These are phyloP conservation scores for Physocladia obscura DNA, from an alignment of 192 early-diverging fungal genomes.

Conservation along the genomic window DNA sequence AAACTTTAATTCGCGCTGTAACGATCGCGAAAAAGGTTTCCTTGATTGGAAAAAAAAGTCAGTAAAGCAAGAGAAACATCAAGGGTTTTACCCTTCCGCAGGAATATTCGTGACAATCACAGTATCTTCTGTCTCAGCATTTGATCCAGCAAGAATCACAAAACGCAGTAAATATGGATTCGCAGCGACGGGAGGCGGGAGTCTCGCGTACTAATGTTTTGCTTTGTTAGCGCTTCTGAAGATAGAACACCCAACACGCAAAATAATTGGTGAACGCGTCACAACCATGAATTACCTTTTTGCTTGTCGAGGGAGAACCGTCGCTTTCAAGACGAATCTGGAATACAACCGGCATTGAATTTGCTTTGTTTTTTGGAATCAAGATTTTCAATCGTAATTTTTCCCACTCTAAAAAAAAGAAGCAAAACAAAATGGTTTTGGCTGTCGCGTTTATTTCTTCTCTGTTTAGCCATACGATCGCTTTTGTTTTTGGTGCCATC, in stretches of 20 bases:
- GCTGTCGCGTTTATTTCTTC: too few species aligned
- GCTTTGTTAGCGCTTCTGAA: background rate
- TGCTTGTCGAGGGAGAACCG: constrained; percentile 54
- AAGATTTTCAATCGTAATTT: too few species aligned
- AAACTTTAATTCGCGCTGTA: constrained; percentile 30
- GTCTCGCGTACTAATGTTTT: constrained; percentile 64
- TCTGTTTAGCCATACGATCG: too few species aligned
- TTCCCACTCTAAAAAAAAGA: too few species aligned
- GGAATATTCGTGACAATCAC: constrained; percentile 89
- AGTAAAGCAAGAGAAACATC: constrained; percentile 17
- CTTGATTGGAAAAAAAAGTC: constrained; percentile 28
- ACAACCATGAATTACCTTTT: constrained; percentile 45
- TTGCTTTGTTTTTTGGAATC: background rate
- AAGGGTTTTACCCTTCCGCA: constrained; percentile 45
- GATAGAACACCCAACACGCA: background rate
- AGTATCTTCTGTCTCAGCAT: constrained; percentile 67
- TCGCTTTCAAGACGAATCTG: constrained; percentile 56
- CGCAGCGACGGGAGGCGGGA: constrained; percentile 61
- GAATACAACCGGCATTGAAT: constrained; percentile 43
- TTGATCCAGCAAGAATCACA: constrained; percentile 74
- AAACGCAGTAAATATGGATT: constrained; percentile 74
- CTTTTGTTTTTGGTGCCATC: too few species aligned
- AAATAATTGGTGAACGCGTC: background rate
- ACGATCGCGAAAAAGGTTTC: constrained; percentile 43
- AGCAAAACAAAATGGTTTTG: too few species aligned